A percentile compares a stretch with the other conserved stretches of the same genome.
phyloP scores from a whole-genome alignment of 2,329 filamentous ascomycete genomes.

The Periconia digitata region DNA sequence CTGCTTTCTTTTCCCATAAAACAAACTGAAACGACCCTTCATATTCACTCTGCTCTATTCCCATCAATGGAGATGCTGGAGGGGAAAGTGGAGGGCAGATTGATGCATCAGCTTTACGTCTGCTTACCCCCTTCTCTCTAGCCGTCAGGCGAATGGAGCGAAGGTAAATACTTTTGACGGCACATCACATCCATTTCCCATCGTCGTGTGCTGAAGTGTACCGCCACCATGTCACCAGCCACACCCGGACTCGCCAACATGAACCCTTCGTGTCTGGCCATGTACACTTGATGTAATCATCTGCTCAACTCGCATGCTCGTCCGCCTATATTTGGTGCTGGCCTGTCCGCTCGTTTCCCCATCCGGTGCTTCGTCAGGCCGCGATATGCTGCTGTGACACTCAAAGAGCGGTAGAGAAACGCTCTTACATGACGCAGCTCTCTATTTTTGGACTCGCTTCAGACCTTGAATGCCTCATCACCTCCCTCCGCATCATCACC shows the following conservation, averaged over 20 bases:
- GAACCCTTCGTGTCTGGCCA: no score
- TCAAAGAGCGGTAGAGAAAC: not conserved
- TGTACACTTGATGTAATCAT: not conserved
- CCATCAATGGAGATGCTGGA: constrained; percentile 61
- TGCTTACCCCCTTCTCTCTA: constrained; percentile 62
- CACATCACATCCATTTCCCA: constrained; percentile 35
- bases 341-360: not conserved
- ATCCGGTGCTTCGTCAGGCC: not conserved
- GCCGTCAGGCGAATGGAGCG: constrained; percentile 41
- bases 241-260: no score
- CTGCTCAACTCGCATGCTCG: not conserved
- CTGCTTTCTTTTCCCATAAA: constrained; percentile 33
- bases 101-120: constrained; percentile 40
- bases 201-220: not conserved
- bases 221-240: not conserved
- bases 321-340: not conserved
- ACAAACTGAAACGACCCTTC: constrained; percentile 50
- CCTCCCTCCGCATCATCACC: not conserved
- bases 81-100: constrained; percentile 69
- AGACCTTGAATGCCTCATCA: not conserved
- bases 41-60: constrained; percentile 69
- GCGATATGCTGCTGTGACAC: not conserved
- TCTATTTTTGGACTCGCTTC: constrained; percentile 1
- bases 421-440: not conserved
- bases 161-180: constrained; percentile 51